phyloP scores from a whole-genome alignment of 305 asterid genomes.

The Stenogyne calaminthoides region DNA sequence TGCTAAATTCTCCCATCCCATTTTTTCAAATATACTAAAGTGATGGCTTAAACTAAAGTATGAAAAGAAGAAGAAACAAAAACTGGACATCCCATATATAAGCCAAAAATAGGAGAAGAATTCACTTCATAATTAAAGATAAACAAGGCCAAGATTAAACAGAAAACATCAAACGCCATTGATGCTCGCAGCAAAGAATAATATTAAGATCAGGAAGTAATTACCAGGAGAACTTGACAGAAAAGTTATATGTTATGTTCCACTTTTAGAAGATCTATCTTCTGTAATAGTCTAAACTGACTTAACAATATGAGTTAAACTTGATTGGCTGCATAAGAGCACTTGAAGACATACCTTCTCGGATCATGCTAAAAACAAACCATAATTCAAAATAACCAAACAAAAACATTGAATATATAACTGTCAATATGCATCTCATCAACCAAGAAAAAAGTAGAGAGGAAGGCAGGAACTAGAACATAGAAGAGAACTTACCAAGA shows the following conservation, averaged over 20 bases:
- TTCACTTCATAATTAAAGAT: background rate
- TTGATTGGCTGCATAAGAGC: background rate
- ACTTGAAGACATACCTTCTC: background rate
- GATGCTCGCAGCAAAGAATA: background rate
- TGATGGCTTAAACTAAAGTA: background rate
- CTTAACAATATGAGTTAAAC: background rate
- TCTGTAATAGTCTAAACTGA: background rate
- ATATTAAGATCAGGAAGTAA: background rate
- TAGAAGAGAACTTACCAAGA: constrained; percentile 59
- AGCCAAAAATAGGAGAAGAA: background rate
- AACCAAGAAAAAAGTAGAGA: constrained; percentile 11
- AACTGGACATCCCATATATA: background rate
- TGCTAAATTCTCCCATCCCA: constrained; percentile 11
- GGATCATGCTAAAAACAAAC: background rate
- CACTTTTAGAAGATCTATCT: background rate
- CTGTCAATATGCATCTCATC: background rate
- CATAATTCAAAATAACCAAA: background rate
- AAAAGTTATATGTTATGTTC: background rate
- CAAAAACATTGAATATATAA: background rate
- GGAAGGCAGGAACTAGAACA: constrained; percentile 11
- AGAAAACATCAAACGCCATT: background rate
- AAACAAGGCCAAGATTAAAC: background rate
- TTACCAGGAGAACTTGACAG: background rate
- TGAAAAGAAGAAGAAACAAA: background rate
- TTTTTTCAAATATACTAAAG: background rate